Percentiles rank a stretch among this genome's conserved stretches.
Evolutionary conservation across 441 rosid species (phyloP).

Genomic region (Rhodomyrtus psidioides): DNA sequence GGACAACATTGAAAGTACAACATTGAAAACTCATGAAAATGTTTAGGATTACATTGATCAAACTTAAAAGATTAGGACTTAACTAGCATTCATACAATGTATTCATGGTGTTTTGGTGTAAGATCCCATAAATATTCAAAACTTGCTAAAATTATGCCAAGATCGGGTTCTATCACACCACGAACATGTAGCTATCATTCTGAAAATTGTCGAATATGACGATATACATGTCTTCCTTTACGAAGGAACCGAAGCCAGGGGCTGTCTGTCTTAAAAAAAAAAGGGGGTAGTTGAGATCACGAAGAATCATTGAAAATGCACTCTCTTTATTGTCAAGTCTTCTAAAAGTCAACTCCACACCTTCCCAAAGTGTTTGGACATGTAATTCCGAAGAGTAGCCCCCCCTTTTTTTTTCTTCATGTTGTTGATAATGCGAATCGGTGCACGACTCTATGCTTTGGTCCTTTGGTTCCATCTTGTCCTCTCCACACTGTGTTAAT

Average conservation of each 20-base stretch:
- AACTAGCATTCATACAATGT: not conserved
- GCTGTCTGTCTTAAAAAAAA: no score
- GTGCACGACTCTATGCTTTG: not conserved
- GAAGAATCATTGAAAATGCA: not conserved
- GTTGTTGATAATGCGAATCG: not conserved
- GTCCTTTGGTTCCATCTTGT: not conserved
- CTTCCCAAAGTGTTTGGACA: not conserved
- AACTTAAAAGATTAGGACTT: not conserved
- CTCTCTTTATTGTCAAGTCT: not conserved
- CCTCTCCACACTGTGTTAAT: not conserved
- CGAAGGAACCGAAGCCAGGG: no score
- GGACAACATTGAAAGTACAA: rapidly evolving
- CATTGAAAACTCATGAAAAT: not conserved
- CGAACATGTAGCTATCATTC: not conserved
- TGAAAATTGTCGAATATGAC: not conserved
- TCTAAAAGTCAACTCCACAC: not conserved
- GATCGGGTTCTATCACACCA: no score
- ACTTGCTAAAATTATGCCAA: no score
- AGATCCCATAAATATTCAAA: no score
- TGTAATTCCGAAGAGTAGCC: no score
- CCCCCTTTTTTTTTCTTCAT: no score
- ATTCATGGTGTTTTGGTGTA: not conserved
- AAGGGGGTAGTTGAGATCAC: not conserved
- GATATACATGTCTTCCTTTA: no score
- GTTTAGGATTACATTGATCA: not conserved